Evolutionary conservation across 2,329 filamentous ascomycete genomes (phyloP).

Genomic region (Penicillium sclerotigenum): DNA sequence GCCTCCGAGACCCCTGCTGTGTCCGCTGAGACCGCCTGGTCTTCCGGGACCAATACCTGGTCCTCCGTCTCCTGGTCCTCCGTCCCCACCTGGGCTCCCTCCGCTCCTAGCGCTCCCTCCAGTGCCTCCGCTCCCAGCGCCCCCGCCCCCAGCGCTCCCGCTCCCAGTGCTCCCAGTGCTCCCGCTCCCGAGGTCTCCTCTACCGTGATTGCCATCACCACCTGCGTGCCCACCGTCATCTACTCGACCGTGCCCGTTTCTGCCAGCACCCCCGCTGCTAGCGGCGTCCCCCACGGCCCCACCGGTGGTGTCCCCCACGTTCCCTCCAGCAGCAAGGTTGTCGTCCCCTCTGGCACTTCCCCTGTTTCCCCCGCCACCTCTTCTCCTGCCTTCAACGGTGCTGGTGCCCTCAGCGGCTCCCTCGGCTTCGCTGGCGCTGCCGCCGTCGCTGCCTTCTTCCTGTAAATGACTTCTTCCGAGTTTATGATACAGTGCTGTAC

Average conservation of each 20-base stretch:
- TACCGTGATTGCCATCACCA: slow-evolving; percentile 26
- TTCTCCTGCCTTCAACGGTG: slow-evolving; percentile 27
- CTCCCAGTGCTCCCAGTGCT: slow-evolving; percentile 4
- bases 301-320: slow-evolving; percentile 18
- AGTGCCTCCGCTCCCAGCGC: neutral
- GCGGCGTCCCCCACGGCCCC: slow-evolving; percentile 18
- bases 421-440: slow-evolving; percentile 30
- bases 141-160: slow-evolving; percentile 16
- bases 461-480: slow-evolving; percentile 27
- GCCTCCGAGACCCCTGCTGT: slow-evolving; percentile 11
- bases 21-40: slow-evolving; percentile 7
- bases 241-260: slow-evolving; percentile 27
- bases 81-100: slow-evolving; percentile 10
- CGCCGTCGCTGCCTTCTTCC: slow-evolving; percentile 31
- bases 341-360: slow-evolving; percentile 4
- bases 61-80: slow-evolving; percentile 16
- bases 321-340: slow-evolving; percentile 15
- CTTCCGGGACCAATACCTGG: slow-evolving; percentile 7
- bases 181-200: slow-evolving; percentile 8
- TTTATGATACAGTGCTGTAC: slow-evolving; percentile 11
- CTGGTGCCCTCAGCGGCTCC: slow-evolving; percentile 29
- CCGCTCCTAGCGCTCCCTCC: slow-evolving; percentile 8
- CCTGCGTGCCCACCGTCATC: slow-evolving; percentile 30
- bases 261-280: slow-evolving; percentile 12
- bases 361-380: slow-evolving; percentile 12